A percentile compares a stretch with the other conserved stretches of the same genome.
These are phyloP conservation scores for Colletotrichum costaricense DNA, from an alignment of 2,329 filamentous ascomycete species.

Conservation along the genomic window DNA sequence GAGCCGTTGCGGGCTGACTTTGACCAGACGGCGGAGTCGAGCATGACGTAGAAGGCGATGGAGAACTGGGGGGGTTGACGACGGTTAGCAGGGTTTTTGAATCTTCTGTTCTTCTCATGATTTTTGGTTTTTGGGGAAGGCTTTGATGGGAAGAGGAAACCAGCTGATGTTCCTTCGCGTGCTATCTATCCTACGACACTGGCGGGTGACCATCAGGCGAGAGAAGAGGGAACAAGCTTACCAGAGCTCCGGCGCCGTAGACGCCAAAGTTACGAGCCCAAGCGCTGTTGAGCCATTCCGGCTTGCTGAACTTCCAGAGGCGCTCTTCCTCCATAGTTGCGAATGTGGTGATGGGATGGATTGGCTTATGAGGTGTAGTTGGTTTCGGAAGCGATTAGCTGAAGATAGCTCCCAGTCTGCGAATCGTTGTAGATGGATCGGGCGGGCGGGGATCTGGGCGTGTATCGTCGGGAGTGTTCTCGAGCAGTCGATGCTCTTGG, in stretches of 20 bases:
- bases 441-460: not conserved
- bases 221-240: slow-evolving; percentile 50
- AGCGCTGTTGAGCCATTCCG: slow-evolving; percentile 74
- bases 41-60: slow-evolving; percentile 75
- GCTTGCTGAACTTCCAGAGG: slow-evolving; percentile 75
- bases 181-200: not conserved
- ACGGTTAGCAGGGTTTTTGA: not conserved
- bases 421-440: slow-evolving; percentile 18
- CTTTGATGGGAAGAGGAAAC: not conserved
- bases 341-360: slow-evolving; percentile 5
- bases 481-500: not conserved
- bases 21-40: slow-evolving; percentile 76
- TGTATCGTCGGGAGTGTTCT: not conserved
- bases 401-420: slow-evolving; percentile 4
- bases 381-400: not conserved
- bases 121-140: not conserved
- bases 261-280: slow-evolving; percentile 73
- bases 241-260: slow-evolving; percentile 71
- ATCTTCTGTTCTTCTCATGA: not conserved
- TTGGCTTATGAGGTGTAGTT: not conserved
- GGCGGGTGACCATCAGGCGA: not conserved
- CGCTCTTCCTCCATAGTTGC: slow-evolving; percentile 70
- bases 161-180: not conserved
- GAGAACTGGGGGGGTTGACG: slow-evolving; percentile 63
- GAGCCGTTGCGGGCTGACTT: slow-evolving; percentile 70